These are phyloP conservation scores for Theobroma grandiflorum DNA, from an alignment of 441 rosid species.

Conservation along the genomic window DNA sequence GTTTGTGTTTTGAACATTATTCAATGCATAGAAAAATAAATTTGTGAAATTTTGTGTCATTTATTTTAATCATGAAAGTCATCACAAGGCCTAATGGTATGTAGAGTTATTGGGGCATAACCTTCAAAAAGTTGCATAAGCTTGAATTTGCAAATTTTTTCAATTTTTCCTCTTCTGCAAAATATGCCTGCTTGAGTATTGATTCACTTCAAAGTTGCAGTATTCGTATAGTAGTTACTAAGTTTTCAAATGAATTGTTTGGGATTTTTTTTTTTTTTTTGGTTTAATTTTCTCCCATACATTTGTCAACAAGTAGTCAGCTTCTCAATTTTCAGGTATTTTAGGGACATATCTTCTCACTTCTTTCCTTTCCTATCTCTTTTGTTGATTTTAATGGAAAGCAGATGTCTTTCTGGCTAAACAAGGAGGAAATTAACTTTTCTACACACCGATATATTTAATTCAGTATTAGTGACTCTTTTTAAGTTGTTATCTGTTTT, in stretches of 20 bases:
- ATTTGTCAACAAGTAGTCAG: neutral
- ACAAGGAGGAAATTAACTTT: neutral
- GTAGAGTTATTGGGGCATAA: neutral
- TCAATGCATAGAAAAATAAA: neutral
- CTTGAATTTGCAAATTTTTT: neutral
- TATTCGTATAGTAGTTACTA: neutral
- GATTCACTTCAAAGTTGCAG: neutral
- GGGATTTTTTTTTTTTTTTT: neutral
- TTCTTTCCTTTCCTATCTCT: too few relatives aligned
- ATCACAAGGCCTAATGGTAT: neutral
- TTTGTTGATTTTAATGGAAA: neutral
- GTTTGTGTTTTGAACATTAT: neutral
- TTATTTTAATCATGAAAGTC: neutral
- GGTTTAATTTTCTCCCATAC: neutral
- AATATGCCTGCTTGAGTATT: neutral
- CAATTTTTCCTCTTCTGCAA: neutral
- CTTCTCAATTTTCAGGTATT: neutral
- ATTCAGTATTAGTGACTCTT: neutral
- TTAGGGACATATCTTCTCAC: too few relatives aligned
- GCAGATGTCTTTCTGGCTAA: neutral
- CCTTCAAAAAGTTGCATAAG: neutral
- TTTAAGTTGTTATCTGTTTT: neutral
- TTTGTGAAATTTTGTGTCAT: too few relatives aligned
- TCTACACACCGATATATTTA: neutral
- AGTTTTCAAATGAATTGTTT: neutral